Evolutionary conservation across 2,329 filamentous ascomycete species (phyloP).

Genomic region (Dactylellina parvicollis): DNA sequence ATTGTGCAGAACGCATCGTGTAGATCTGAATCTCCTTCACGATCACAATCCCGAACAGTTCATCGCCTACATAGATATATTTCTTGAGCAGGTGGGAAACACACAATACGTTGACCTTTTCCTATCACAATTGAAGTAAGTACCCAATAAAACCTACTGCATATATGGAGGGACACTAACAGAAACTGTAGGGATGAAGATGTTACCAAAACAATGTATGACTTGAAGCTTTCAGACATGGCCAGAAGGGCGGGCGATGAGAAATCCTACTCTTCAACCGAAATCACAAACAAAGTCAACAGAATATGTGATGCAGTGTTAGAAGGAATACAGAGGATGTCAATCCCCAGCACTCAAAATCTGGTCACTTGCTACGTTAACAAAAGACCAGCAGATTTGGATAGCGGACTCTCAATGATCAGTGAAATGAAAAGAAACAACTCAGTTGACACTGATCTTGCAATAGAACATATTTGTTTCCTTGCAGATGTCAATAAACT

Average conservation of each 20-base stretch:
- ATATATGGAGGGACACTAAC: conserved; percentile 58
- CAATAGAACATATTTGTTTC: conserved; percentile 97
- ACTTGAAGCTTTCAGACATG: conserved; percentile 74
- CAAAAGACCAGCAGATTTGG: conserved; percentile 88
- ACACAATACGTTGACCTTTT: conserved; percentile 88
- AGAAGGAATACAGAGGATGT: conserved; percentile 70
- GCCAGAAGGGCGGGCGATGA: conserved; percentile 44
- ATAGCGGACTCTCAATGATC: conserved; percentile 82
- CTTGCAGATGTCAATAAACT: conserved; percentile 90
- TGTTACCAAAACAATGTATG: conserved; percentile 92
- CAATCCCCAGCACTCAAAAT: conserved; percentile 78
- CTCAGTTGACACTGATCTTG: conserved; percentile 79
- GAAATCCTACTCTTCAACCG: conserved; percentile 40
- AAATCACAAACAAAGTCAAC: conserved; percentile 75
- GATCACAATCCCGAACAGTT: conserved; percentile 92
- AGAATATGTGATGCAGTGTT: conserved; percentile 87
- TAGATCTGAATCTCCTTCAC: conserved; percentile 97
- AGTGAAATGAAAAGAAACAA: conserved; percentile 75
- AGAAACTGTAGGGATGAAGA: conserved; percentile 76
- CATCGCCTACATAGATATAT: conserved; percentile 76
- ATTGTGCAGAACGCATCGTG: conserved; percentile 88
- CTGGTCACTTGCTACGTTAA: conserved; percentile 94
- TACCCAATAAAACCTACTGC: conserved; percentile 66
- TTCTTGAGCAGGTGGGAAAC: conserved; percentile 85
- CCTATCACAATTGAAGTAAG: conserved; percentile 68